Evolutionary conservation across 2,329 filamentous ascomycete genomes (phyloP), one percentile per base, ranked within the genome.

Genomic region (Escovopsis sp.): DNA sequence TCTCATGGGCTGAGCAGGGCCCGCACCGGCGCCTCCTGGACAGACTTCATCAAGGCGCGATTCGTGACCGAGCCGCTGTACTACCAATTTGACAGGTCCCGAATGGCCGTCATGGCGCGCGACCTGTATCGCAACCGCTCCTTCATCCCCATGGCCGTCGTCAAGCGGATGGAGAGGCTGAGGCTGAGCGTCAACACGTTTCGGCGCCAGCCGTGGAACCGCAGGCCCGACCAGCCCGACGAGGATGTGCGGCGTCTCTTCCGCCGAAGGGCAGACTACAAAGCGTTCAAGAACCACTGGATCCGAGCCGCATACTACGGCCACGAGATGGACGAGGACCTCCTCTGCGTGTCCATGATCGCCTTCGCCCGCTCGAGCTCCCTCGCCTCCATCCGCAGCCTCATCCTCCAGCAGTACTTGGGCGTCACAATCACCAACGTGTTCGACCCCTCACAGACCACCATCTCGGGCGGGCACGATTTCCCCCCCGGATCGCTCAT

Each of bases 401-500:
- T 67, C 31, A 51, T 66, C 37, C 51, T 57, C 37, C 37, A 44
- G 20, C 46, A 47, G 37, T 57, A 56, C 35, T 61, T 61, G 40
- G 52, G 53, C 14, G 51, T 64, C 39, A 35, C 40, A 6, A 44
- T 59, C 10, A 33, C 43, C 10, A 43, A 51, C 14, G 42, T 51
- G n/a, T 35, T 10, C 6, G 24, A 48, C 1, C 46, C 53, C 0
- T 48, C 48, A 4, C 47, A 53, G 1, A 44, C 52, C 9, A 14
- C 45, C 7, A 45, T 65, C 34, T 47, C 43, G 1, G 62, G 55
- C 13, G 59, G 64, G n/a, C 62, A 53, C 27, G 50, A 53, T 2
- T 67, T 73, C 35, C 54, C 63, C 1, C 51, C 49, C 1, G 63
- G 66, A 25, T 79, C 73, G 1, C 69, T 73, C 7, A 57, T 81